Evolutionary conservation across 148 eudicot species (phyloP).

Genomic region (Rhododendron molle): DNA sequence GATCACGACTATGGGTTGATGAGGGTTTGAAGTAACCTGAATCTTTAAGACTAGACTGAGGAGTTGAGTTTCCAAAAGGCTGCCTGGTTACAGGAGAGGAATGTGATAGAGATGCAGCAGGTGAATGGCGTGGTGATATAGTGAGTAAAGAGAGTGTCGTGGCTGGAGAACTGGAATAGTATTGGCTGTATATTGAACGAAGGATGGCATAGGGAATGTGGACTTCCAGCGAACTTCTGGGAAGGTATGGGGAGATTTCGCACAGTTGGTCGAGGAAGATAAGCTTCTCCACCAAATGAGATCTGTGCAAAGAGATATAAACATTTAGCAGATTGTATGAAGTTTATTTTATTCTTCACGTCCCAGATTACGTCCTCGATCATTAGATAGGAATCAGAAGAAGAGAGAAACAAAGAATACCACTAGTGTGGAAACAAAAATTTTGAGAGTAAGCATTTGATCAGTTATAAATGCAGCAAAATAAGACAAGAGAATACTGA

Average conservation of each 20-base stretch:
- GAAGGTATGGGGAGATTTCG: slow-evolving; percentile 76
- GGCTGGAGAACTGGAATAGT: slow-evolving; percentile 63
- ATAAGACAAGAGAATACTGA: not conserved
- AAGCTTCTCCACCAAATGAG: slow-evolving; percentile 77
- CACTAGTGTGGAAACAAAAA: not conserved
- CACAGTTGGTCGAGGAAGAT: slow-evolving; percentile 91
- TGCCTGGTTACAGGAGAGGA: slow-evolving; percentile 72
- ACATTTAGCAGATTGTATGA: not conserved
- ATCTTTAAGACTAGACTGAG: slow-evolving; percentile 36
- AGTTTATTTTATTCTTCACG: not conserved
- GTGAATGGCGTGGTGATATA: slow-evolving; percentile 75
- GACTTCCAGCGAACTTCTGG: slow-evolving; percentile 79
- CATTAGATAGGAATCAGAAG: not conserved
- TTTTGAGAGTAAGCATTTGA: not conserved
- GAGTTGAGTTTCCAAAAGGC: slow-evolving; percentile 45
- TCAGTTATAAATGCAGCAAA: not conserved
- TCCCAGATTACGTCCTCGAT: not conserved
- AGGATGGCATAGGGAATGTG: slow-evolving; percentile 74
- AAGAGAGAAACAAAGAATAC: not conserved
- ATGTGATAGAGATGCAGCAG: slow-evolving; percentile 68
- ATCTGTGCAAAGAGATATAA: slow-evolving; percentile 37
- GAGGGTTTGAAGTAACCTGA: slow-evolving; percentile 54
- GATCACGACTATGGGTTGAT: slow-evolving; percentile 50
- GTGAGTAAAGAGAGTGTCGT: slow-evolving; percentile 49
- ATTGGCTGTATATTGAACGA: slow-evolving; percentile 85